Conservation (phyloP, 116 monocot genomes). For the Iris pallida region DNA sequence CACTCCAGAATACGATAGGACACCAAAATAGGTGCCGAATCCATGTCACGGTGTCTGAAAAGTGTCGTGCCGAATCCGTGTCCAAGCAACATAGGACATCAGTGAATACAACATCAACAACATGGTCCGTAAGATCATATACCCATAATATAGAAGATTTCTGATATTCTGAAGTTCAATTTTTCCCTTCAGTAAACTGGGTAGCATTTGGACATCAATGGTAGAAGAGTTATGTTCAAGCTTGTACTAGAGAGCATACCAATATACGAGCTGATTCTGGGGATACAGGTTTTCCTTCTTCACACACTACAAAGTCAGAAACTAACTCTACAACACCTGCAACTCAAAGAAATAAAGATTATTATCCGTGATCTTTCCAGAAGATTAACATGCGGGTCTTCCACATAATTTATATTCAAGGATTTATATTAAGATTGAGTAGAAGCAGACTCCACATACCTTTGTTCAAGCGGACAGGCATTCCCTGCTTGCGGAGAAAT, state of each 20-base stretch:
- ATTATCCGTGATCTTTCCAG: background rate
- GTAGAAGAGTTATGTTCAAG: background rate
- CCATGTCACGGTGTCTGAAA: too few relatives aligned
- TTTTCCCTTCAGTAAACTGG: too few relatives aligned
- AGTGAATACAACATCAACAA: too few relatives aligned
- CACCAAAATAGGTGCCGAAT: too few relatives aligned
- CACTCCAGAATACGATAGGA: too few relatives aligned
- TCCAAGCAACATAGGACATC: too few relatives aligned
- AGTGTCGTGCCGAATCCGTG: too few relatives aligned
- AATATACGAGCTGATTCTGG: constrained; percentile 81
- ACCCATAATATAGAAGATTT: too few relatives aligned
- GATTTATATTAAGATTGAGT: background rate
- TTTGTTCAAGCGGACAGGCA: constrained; percentile 89
- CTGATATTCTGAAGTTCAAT: too few relatives aligned
- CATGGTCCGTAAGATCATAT: too few relatives aligned
- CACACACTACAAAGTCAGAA: constrained; percentile 85
- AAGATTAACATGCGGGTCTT: background rate
- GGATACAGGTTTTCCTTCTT: constrained; percentile 69
- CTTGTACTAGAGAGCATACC: constrained; percentile 33
- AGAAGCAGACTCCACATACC: constrained; percentile 29
- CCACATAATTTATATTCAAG: background rate
- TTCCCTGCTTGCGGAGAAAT: constrained; percentile 77
- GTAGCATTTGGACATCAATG: too few relatives aligned
- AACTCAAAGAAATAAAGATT: constrained; percentile 15
- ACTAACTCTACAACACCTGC: constrained; percentile 84